Base-by-base conservation (phyloP, 805 yeast genomes). In the Ogataea salicorniae region DNA sequence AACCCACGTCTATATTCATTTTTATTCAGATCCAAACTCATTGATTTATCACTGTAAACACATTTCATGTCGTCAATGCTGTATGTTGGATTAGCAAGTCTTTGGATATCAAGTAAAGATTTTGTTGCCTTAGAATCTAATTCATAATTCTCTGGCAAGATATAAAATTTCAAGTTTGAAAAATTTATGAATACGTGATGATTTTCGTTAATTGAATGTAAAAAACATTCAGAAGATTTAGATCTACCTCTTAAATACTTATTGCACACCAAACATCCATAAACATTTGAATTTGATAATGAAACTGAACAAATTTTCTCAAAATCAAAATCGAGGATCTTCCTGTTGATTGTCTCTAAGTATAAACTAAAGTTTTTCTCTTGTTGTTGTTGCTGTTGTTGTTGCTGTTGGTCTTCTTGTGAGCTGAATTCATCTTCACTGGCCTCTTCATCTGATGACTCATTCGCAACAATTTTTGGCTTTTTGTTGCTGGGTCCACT, bases 211-310 rank as follows among this genome's bases (percentile, higher is more conserved):
- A 87, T 70, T 1, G 89, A 75, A 61, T 87, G 95, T 15, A 69
- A 59, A 56, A 80, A 84, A 0, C 91, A 90, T 20, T 81, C 81
- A 0, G 91, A 78, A n/a, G 75, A 61, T 47, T 64, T 68, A 1
- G 80, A 76, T 22, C 89, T 71, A 0, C 95, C 95, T 54, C 81
- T 83, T 45, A 79, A 75, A 63, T 80, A 87, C 56, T 77, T 81
- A 34, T 91, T 92, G 65, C 95, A 87, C 0, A 74, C 74, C 18
- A 87, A 65, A 59, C 95, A 87, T 33, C 87, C 80, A 57, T 86
- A 84, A 0, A 87, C 76, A 56, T 84, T 83, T 18, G 75, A 67
- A 36, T 70, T 74, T 1, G 87, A 73, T 20, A 86, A 67, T 0
- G 89, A 76, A 0, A 83, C 76, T 39, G 79, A 72, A 62, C 95